Conservation (phyloP, 352 stramenopile genomes). For the Blastocystis sp. region DNA sequence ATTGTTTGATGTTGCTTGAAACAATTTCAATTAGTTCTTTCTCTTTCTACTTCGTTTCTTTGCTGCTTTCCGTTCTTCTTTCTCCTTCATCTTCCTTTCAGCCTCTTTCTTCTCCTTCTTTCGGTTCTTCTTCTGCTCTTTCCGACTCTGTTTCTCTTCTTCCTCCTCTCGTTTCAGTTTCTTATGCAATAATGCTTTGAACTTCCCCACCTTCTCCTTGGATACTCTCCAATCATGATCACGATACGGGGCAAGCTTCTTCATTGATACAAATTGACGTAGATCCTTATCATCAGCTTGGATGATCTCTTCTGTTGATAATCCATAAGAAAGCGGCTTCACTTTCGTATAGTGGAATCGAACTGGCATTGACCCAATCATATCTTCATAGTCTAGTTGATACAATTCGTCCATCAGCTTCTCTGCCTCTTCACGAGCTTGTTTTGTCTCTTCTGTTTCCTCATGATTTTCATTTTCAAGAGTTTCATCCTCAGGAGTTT, state of each 20-base stretch:
- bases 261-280: slow-evolving; percentile 92
- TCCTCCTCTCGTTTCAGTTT: slow-evolving; percentile 71
- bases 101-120: slow-evolving; percentile 68
- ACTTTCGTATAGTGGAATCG: slow-evolving; percentile 96
- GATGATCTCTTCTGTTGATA: slow-evolving; percentile 95
- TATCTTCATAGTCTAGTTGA: slow-evolving; percentile 96
- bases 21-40: neutral
- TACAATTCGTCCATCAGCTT: slow-evolving; percentile 93
- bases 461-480: slow-evolving; percentile 74
- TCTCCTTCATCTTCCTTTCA: slow-evolving; percentile 42
- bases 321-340: slow-evolving; percentile 88
- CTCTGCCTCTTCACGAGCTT: slow-evolving; percentile 78
- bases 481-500: slow-evolving; percentile 74
- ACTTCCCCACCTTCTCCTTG: slow-evolving; percentile 75
- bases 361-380: slow-evolving; percentile 89
- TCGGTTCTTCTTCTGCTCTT: slow-evolving; percentile 71
- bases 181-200: slow-evolving; percentile 77
- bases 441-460: slow-evolving; percentile 73
- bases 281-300: slow-evolving; percentile 90
- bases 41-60: slow-evolving; percentile 25
- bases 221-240: slow-evolving; percentile 79
- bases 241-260: slow-evolving; percentile 89
- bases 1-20: neutral
- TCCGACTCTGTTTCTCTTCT: slow-evolving; percentile 70
- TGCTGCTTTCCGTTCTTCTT: neutral